Base-by-base conservation (phyloP, 2,329 filamentous ascomycete genomes). In the Plenodomus biglobosus region DNA sequence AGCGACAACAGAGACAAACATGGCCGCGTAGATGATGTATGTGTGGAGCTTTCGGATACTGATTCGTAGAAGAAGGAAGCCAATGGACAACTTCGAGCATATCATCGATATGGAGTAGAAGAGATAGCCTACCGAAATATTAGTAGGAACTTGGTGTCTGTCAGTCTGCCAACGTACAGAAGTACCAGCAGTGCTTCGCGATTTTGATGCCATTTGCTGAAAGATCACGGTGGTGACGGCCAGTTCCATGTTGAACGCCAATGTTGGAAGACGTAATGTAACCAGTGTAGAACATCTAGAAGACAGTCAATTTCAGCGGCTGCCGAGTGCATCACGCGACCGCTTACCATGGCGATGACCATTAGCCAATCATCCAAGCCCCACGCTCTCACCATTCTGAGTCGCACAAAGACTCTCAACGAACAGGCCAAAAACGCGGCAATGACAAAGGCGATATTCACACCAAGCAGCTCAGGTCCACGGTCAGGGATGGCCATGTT, bases 11-110 rank as follows among this genome's bases (percentile, higher is more conserved):
- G 68, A 67, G 5, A 68, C 52, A n/a, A 54, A 35, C 57, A 75
- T 75, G 24, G 74, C 68, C 2, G 59, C 24, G 44, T 68, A 70
- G 47, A 77, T 70, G 47, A 75, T 69, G 57, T 56, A 69, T 24
- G 59, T 57, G 45, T 71, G 67, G 1, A 67, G 21, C 20, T 53
- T 63, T 4, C 55, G 61, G 39, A 69, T 43, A 16, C 64, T 61
- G 32, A 71, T 68, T 6, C 68, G 60, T 11, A 71, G 48, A 10
- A 70, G 50, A 20, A 70, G 64, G 41, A 55, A 66, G 1, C 67
- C 65, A 24, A 71, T 70, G 0, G 67, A 69, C 18, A 70, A 41
- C 40, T 71, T 71, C 11, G 65, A 65, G 36, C 51, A 52, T n/a
- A 68, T 65, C 65, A 67, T 69, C 1, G 64, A 56, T 21, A 51